Conservation (phyloP, 805 yeast genomes). For the Komagataella phaffii region DNA sequence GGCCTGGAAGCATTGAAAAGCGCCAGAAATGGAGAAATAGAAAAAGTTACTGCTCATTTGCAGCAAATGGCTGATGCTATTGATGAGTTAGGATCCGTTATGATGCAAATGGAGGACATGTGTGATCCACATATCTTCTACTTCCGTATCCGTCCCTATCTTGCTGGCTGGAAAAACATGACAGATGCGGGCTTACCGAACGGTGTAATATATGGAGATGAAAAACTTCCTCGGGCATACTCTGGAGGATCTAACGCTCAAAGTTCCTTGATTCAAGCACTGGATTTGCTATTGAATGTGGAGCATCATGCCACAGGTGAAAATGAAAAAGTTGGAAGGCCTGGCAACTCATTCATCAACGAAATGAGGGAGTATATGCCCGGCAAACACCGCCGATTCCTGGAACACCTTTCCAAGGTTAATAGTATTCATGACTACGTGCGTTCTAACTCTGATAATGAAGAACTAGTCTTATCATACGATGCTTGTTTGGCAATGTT, state of each 20-base stretch:
- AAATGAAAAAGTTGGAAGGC: slow-evolving; percentile 2
- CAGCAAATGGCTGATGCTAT: slow-evolving; percentile 63
- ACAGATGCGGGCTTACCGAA: slow-evolving; percentile 66
- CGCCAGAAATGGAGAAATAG: slow-evolving; percentile 32
- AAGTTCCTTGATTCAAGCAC: slow-evolving; percentile 75
- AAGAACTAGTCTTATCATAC: slow-evolving; percentile 57
- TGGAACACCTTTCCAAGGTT: slow-evolving; percentile 41
- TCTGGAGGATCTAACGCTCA: slow-evolving; percentile 95
- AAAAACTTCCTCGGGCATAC: slow-evolving; percentile 36
- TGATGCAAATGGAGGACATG: slow-evolving; percentile 82
- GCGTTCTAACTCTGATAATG: slow-evolving; percentile 21
- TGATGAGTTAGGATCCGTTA: slow-evolving; percentile 56
- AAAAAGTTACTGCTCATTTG: slow-evolving; percentile 28
- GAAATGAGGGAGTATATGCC: slow-evolving; percentile 93
- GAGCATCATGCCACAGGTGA: slow-evolving; percentile 72
- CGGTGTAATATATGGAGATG: slow-evolving; percentile 72
- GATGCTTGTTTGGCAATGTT: slow-evolving; percentile 87
- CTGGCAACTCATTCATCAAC: slow-evolving; percentile 34
- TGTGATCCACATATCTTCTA: slow-evolving; percentile 91
- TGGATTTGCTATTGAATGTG: slow-evolving; percentile 66
- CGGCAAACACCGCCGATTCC: slow-evolving; percentile 64
- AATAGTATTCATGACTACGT: slow-evolving; percentile 60
- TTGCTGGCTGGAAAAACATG: slow-evolving; percentile 95
- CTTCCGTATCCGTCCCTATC: slow-evolving; percentile 71
- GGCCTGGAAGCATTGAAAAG: slow-evolving; percentile 58